A percentile compares a stretch with the other conserved stretches of the same genome.
phyloP scores from a whole-genome alignment of 306 rosid genomes.

The Arachis hypogaea region DNA sequence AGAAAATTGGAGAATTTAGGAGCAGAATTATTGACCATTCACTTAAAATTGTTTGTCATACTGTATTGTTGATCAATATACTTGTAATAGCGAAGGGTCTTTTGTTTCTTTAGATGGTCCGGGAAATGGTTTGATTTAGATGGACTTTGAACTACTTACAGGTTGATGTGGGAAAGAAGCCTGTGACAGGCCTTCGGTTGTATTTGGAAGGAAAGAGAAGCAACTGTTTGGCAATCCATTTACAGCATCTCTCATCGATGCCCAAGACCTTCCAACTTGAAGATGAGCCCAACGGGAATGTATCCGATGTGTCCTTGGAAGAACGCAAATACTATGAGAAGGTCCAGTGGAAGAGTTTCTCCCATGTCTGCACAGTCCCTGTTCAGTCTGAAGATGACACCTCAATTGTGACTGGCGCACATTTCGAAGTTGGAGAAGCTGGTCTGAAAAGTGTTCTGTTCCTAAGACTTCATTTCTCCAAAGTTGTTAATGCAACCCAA shows the following conservation, averaged over 20 bases:
- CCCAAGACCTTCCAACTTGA: slow-evolving; percentile 71
- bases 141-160: slow-evolving; percentile 40
- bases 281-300: slow-evolving; percentile 44
- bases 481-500: slow-evolving; percentile 47
- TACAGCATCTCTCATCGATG: slow-evolving; percentile 85
- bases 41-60: background rate
- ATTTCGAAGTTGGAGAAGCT: slow-evolving; percentile 68
- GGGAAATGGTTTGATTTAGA: slow-evolving; percentile 19
- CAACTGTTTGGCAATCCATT: slow-evolving; percentile 80
- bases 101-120: slow-evolving; percentile 9
- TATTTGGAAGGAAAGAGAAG: slow-evolving; percentile 85
- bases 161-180: slow-evolving; percentile 81
- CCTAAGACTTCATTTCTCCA: slow-evolving; percentile 65
- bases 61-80: slow-evolving; percentile 19
- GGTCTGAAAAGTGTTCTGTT: slow-evolving; percentile 73
- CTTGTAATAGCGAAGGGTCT: slow-evolving; percentile 21
- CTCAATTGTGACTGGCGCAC: slow-evolving; percentile 79
- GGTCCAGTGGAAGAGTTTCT: slow-evolving; percentile 93
- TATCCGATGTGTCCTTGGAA: slow-evolving; percentile 45
- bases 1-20: background rate
- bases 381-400: slow-evolving; percentile 64
- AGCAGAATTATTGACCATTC: background rate
- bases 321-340: slow-evolving; percentile 79
- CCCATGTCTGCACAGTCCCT: slow-evolving; percentile 89
- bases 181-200: slow-evolving; percentile 86